Conservation (phyloP, 768 basidiomycete species). For the Botryobasidium botryosum region DNA sequence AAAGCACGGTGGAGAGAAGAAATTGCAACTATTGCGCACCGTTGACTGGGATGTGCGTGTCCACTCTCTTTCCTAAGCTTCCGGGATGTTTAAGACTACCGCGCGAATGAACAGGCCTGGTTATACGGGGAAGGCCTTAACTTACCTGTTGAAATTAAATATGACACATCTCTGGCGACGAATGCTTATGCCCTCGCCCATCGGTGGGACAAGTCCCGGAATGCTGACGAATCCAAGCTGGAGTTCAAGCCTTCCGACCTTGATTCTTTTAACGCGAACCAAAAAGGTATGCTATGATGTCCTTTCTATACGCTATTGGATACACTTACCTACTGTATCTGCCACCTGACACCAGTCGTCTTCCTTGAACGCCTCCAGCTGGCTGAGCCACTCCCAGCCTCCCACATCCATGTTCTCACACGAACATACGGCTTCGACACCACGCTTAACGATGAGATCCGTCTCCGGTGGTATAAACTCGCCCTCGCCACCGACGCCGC, state of each 20-base stretch:
- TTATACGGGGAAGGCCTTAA: constrained; percentile 59
- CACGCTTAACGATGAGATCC: constrained; percentile 62
- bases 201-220: constrained; percentile 54
- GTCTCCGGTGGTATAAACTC: constrained; percentile 60
- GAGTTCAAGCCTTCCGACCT: constrained; percentile 46
- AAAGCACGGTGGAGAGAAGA: constrained; percentile 38
- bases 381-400: constrained; percentile 39
- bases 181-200: constrained; percentile 55
- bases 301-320: neutral
- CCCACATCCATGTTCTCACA: constrained; percentile 45
- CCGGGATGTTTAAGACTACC: neutral
- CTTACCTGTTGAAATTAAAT: constrained; percentile 58
- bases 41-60: constrained; percentile 61
- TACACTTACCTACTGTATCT: neutral
- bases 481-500: constrained; percentile 40
- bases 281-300: constrained; percentile 39
- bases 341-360: constrained; percentile 32
- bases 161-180: constrained; percentile 54
- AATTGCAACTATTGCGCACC: constrained; percentile 44
- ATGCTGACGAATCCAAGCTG: constrained; percentile 28
- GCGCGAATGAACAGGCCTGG: constrained; percentile 39
- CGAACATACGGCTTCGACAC: constrained; percentile 30
- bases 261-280: constrained; percentile 48
- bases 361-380: constrained; percentile 60
- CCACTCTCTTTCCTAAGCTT: neutral